Evolutionary conservation across 2,329 filamentous ascomycete species (phyloP).

Genomic region (Penicillium italicum): DNA sequence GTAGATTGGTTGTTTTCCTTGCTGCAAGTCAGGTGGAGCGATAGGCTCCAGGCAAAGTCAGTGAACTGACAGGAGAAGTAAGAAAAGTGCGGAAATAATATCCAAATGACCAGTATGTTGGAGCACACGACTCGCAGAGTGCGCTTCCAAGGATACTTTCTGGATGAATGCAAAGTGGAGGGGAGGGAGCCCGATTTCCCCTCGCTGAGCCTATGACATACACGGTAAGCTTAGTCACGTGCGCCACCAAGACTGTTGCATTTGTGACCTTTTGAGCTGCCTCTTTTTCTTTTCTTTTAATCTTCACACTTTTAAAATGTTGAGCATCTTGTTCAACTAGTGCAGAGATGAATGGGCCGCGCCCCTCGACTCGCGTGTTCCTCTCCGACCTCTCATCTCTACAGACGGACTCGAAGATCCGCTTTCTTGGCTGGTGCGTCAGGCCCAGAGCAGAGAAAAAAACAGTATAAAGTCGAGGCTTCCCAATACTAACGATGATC

Average conservation of each 20-base stretch:
- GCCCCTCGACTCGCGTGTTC: slow-evolving; percentile 63
- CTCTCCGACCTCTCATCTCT: slow-evolving; percentile 57
- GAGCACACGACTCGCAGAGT: neutral
- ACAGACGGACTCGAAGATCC: slow-evolving; percentile 69
- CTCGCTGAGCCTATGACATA: slow-evolving; percentile 38
- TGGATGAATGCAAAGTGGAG: slow-evolving; percentile 21
- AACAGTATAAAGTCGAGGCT: neutral
- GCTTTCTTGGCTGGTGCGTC: slow-evolving; percentile 85
- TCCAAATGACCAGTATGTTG: neutral
- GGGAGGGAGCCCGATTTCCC: slow-evolving; percentile 25
- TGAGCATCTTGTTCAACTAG: neutral
- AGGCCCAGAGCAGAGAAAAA: neutral
- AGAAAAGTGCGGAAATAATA: neutral
- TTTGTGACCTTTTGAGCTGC: neutral
- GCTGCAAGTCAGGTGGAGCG: slow-evolving; percentile 20
- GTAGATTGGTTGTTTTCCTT: slow-evolving; percentile 11
- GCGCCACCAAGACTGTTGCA: neutral
- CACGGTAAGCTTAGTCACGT: slow-evolving; percentile 38
- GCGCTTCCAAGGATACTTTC: neutral
- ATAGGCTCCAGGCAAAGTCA: slow-evolving; percentile 13
- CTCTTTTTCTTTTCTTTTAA: slow-evolving; percentile 1
- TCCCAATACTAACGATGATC: neutral
- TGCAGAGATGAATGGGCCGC: slow-evolving; percentile 50
- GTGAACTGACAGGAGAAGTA: neutral
- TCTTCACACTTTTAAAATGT: slow-evolving; percentile 2